These are phyloP conservation scores for Stygiomarasmius scandens DNA, from an alignment of 1,284 basidiomycete species.

Conservation along the genomic window DNA sequence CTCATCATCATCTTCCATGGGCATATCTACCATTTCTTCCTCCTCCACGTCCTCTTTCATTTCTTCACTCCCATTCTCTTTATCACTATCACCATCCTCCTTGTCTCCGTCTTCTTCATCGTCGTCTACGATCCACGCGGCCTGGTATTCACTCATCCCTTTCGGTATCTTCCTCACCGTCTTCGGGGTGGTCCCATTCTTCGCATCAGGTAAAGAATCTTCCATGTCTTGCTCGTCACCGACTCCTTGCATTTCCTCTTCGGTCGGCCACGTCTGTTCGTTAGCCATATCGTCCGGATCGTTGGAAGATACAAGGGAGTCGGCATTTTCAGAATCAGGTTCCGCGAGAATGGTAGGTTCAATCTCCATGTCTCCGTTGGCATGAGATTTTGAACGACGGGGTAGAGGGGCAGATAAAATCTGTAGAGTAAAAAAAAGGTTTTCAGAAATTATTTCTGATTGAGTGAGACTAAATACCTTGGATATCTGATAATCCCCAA, in stretches of 20 bases:
- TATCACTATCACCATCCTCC: constrained; percentile 38
- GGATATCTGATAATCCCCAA: constrained; percentile 87
- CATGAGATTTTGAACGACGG: constrained; percentile 41
- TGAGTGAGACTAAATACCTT: constrained; percentile 53
- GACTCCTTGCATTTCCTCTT: constrained; percentile 83
- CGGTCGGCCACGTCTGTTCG: constrained; percentile 99
- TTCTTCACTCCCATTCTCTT: constrained; percentile 32
- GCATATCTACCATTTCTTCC: constrained; percentile 25
- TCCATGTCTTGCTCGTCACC: constrained; percentile 25
- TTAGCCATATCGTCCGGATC: constrained; percentile 88
- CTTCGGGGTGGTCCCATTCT: constrained; percentile 70
- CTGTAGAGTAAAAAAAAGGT: constrained; percentile 35
- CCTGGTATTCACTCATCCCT: constrained; percentile 92
- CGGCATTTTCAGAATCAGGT: constrained; percentile 70
- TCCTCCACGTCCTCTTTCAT: constrained; percentile 56
- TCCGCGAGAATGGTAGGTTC: constrained; percentile 61
- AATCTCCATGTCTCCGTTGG: constrained; percentile 56
- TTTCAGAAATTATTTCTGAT: constrained; percentile 12
- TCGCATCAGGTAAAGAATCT: constrained; percentile 61
- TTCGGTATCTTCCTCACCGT: constrained; percentile 80
- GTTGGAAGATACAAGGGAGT: constrained; percentile 89
- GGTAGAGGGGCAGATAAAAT: constrained; percentile 60
- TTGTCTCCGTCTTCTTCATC: constrained; percentile 63
- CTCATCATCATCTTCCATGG: constrained; percentile 60
- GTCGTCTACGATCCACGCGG: constrained; percentile 90